These are phyloP conservation scores for Fomitopsis pinicola DNA, from an alignment of 1,284 basidiomycete species.

Conservation along the genomic window DNA sequence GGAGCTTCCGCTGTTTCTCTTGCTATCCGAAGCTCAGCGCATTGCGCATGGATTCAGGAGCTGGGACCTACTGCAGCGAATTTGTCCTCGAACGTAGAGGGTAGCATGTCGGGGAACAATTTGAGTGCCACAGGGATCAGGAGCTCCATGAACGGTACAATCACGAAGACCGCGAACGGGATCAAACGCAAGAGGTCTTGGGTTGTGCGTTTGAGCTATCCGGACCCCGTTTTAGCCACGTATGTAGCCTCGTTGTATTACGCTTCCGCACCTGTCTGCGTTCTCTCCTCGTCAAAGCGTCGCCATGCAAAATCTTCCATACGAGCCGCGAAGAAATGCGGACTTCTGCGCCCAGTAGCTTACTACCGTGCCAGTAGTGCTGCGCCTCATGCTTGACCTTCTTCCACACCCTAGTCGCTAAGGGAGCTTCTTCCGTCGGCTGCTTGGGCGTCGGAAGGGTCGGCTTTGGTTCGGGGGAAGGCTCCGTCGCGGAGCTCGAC, in stretches of 20 bases:
- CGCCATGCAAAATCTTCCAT: slow-evolving; percentile 91
- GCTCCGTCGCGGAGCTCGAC: slow-evolving; percentile 8
- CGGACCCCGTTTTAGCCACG: not conserved
- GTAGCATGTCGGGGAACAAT: slow-evolving; percentile 98
- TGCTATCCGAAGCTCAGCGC: slow-evolving; percentile 49
- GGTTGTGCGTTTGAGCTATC: slow-evolving; percentile 87
- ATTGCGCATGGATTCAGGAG: not conserved
- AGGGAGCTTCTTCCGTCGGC: slow-evolving; percentile 43
- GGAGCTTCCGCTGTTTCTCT: slow-evolving; percentile 94
- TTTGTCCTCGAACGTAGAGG: slow-evolving; percentile 98
- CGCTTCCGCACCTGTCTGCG: slow-evolving; percentile 72
- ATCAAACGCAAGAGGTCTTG: slow-evolving; percentile 90
- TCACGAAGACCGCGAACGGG: slow-evolving; percentile 92
- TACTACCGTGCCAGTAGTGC: slow-evolving; percentile 98
- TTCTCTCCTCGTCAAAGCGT: slow-evolving; percentile 88
- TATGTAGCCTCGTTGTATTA: not conserved
- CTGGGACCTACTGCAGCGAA: slow-evolving; percentile 72
- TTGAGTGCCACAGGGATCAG: slow-evolving; percentile 96
- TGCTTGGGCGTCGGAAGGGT: slow-evolving; percentile 49
- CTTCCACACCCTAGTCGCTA: slow-evolving; percentile 73
- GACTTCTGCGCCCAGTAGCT: slow-evolving; percentile 93
- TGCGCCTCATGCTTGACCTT: slow-evolving; percentile 93
- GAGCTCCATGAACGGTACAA: slow-evolving; percentile 98
- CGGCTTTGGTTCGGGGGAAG: slow-evolving; percentile 38
- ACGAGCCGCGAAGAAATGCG: slow-evolving; percentile 86